These are phyloP conservation scores for Globisporangium heterothallicum DNA, from an alignment of 352 stramenopile genomes.

Conservation along the genomic window DNA sequence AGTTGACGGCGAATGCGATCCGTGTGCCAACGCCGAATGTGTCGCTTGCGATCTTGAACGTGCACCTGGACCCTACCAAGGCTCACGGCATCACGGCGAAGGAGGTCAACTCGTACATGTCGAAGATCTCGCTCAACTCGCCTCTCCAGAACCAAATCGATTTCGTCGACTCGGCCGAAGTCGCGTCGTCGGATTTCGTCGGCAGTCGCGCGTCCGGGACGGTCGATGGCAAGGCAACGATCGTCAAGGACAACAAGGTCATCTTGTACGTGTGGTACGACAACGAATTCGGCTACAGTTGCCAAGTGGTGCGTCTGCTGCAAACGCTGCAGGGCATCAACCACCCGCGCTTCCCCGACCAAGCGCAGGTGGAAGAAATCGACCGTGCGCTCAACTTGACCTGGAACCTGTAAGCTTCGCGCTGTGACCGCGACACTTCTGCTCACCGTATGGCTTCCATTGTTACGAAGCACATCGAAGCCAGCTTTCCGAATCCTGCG, in stretches of 20 bases:
- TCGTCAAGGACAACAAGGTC: conserved; percentile 79
- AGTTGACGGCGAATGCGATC: conserved; percentile 98
- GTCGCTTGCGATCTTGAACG: conserved; percentile 96
- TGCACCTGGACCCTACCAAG: conserved; percentile 83
- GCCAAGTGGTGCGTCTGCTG: conserved; percentile 78
- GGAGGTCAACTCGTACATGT: conserved; percentile 75
- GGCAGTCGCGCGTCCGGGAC: conserved; percentile 66
- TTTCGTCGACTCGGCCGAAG: conserved; percentile 81
- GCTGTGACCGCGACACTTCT: background rate
- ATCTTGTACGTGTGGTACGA: conserved; percentile 90
- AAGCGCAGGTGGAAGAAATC: conserved; percentile 61
- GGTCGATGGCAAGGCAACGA: conserved; percentile 82
- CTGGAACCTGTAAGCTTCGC: conserved; percentile 24
- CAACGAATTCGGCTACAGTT: conserved; percentile 89
- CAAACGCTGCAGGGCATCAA: conserved; percentile 77
- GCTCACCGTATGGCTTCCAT: too few relatives aligned
- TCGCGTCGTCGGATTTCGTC: conserved; percentile 82
- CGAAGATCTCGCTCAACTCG: conserved; percentile 76
- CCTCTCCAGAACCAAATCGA: conserved; percentile 86
- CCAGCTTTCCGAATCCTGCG: too few relatives aligned
- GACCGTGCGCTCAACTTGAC: conserved; percentile 55
- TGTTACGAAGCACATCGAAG: too few relatives aligned
- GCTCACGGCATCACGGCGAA: conserved; percentile 52
- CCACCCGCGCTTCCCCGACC: conserved; percentile 66
- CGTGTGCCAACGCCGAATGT: conserved; percentile 98